Conservation (phyloP, 1,139 yeast genomes). For the Arxiozyma telluris region DNA sequence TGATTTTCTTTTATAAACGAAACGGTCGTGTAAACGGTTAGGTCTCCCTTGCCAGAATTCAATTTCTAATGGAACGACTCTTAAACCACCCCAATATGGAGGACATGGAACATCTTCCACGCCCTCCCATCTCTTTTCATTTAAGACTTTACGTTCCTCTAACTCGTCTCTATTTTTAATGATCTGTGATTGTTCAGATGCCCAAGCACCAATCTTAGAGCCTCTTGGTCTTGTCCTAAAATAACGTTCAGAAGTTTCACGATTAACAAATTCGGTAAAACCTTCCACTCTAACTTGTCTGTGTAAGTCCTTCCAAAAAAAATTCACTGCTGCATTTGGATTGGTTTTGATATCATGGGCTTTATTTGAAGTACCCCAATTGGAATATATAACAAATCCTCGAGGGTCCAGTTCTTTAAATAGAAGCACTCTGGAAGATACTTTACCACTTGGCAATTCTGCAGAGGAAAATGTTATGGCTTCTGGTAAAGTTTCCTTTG, state of each 20-base stretch:
- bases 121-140: conserved; percentile 51
- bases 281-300: conserved; percentile 95
- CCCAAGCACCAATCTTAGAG: conserved; percentile 93
- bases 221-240: conserved; percentile 86
- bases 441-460: conserved; percentile 75
- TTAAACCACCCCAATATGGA: conserved; percentile 89
- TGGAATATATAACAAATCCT: conserved; percentile 86
- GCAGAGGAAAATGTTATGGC: conserved; percentile 79
- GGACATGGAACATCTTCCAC: conserved; percentile 76
- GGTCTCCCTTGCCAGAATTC: conserved; percentile 98
- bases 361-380: conserved; percentile 84
- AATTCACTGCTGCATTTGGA: conserved; percentile 74
- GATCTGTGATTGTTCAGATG: conserved; percentile 74
- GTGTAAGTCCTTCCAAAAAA: conserved; percentile 86
- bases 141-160: conserved; percentile 42
- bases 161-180: conserved; percentile 53
- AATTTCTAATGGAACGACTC: conserved; percentile 78
- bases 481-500: conserved; percentile 61
- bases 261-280: conserved; percentile 57
- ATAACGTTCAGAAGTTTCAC: conserved; percentile 69
- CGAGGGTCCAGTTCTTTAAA: conserved; percentile 79
- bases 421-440: conserved; percentile 73
- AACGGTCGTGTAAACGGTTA: conserved; percentile 83
- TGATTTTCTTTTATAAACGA: conserved; percentile 56
- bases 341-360: conserved; percentile 60